Base-by-base conservation (phyloP, 2,329 filamentous ascomycete genomes). In the Colletotrichum lini region DNA sequence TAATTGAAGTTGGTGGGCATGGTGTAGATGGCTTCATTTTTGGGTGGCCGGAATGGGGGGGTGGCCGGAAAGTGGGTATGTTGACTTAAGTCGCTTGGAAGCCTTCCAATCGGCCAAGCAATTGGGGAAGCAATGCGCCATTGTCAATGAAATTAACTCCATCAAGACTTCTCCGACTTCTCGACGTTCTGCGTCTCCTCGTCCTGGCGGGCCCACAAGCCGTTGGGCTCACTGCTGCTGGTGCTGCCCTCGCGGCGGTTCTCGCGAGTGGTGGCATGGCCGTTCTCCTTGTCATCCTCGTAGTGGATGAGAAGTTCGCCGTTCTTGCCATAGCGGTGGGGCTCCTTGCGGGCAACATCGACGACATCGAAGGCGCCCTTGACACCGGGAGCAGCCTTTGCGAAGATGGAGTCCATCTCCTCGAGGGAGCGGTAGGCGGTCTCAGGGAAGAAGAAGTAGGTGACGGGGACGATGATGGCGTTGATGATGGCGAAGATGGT, bases 401-500 rank as follows among this genome's bases (percentile, higher is more conserved):
- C 85, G 80, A 91, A 91, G 76, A 92, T 91, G 74, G 80, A 81
- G 75, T 92, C 90, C 87, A 92, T 92, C 77, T 92, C 90, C 78
- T 92, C 90, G 23, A 92, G 85, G 2, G 86, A 89, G 50, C 90
- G 85, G 76, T 89, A 89, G 1, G 88, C 88, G 12, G 90, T 92
- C 79, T 92, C 90, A 0, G 90, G 90, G 79, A 89, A 91, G 82
- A 90, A 90, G 79, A 89, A 88, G 78, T 89, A 91, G 30, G 89
- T 83, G 3, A 80, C 82, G 0, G 89, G 88, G 0, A 90, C 84
- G 77, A 90, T 90, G 74, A 87, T 82, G 73, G 87, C 85, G 77
- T 92, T 92, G 81, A 92, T 90, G 56, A 90, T 85, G 13, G 90
- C 90, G 76, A 92, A 93, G 74, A 93, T 88, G 75, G 89, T 87